Conservation (phyloP, 345 rosid species). For the Euclidium syriacum region DNA sequence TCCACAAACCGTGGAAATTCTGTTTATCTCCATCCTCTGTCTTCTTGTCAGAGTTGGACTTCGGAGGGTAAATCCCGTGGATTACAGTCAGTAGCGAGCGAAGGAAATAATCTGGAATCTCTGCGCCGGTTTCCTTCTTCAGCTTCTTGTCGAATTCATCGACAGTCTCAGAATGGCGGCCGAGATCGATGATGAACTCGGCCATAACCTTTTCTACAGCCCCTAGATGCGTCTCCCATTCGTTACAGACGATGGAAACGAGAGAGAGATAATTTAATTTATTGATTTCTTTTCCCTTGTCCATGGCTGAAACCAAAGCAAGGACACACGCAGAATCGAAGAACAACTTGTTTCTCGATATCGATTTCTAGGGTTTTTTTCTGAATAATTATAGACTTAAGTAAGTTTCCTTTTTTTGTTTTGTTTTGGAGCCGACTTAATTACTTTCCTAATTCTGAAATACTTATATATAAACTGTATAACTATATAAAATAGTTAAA, state of each 20-base stretch:
- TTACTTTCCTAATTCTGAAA: no score
- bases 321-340: not conserved
- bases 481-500: no score
- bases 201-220: conserved; percentile 70
- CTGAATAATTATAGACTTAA: no score
- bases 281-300: conserved; percentile 36
- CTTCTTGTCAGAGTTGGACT: conserved; percentile 36
- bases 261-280: conserved; percentile 40
- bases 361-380: conserved; percentile 21
- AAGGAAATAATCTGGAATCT: conserved; percentile 87
- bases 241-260: conserved; percentile 80
- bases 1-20: conserved; percentile 53
- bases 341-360: not conserved
- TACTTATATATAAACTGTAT: no score
- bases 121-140: conserved; percentile 72
- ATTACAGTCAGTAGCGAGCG: conserved; percentile 69
- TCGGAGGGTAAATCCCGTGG: conserved; percentile 78
- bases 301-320: conserved; percentile 2
- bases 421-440: no score
- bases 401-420: no score
- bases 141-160: conserved; percentile 69
- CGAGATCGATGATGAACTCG: conserved; percentile 70
- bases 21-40: conserved; percentile 39
- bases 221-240: conserved; percentile 74
- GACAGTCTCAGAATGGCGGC: conserved; percentile 44